Evolutionary conservation across 352 stramenopile genomes (phyloP).

Genomic region (Phytopythium montanum): DNA sequence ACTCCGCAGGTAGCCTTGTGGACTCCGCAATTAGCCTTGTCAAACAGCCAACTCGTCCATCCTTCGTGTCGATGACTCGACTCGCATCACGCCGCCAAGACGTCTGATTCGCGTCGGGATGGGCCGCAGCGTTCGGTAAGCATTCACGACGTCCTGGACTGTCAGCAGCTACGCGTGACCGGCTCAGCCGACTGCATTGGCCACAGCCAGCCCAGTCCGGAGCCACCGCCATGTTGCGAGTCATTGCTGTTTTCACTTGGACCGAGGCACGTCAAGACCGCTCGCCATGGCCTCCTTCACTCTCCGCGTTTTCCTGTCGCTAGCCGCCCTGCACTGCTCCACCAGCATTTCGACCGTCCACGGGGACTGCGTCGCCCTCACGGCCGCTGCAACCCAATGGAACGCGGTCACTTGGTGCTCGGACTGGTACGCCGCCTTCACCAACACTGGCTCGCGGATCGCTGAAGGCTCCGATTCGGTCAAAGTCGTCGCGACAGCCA

Average conservation of each 20-base stretch:
- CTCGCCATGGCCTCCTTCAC: neutral
- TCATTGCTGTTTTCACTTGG: neutral
- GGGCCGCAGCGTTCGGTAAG: neutral
- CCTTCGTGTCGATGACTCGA: too few relatives aligned
- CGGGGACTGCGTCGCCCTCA: conserved; percentile 9
- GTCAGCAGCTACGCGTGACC: too few relatives aligned
- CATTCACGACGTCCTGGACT: too few relatives aligned
- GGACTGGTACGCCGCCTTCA: conserved; percentile 24
- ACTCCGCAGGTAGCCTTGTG: too few relatives aligned
- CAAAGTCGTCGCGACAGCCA: conserved; percentile 1
- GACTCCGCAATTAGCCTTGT: too few relatives aligned
- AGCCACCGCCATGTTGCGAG: neutral
- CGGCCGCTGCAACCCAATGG: conserved; percentile 15
- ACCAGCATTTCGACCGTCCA: neutral
- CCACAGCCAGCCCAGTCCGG: neutral
- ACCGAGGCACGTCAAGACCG: neutral
- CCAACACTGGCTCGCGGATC: conserved; percentile 22
- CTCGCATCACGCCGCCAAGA: too few relatives aligned
- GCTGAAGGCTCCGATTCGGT: neutral
- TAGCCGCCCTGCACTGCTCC: neutral
- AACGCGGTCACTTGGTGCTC: conserved; percentile 22
- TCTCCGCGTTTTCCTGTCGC: neutral
- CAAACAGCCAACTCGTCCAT: too few relatives aligned
- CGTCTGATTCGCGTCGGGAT: conserved; percentile 1
- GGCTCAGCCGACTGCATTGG: too few relatives aligned